Base-by-base conservation (phyloP, 75 land plant species). In the Sequoia sempervirens region DNA sequence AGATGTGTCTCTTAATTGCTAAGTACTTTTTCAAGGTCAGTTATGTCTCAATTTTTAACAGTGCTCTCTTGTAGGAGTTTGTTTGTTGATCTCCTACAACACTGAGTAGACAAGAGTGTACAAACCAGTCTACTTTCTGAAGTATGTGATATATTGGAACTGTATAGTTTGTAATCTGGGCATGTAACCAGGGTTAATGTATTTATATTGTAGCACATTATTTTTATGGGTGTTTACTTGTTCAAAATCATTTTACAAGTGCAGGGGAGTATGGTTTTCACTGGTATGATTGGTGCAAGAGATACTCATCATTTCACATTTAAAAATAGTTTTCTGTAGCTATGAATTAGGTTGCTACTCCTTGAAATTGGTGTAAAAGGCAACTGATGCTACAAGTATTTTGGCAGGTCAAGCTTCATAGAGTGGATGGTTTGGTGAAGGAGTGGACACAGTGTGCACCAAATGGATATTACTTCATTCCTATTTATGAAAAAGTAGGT, bases 401-500 rank as follows among this genome's bases (percentile, higher is more conserved):
- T 17, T 30, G 85, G 85, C 85, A 96, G 98, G 94, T 97, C 81
- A 95, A 97, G 85, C 96, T 97, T 79, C 94, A 86, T 50, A 97
- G 97, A 0, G 40, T 94, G 4, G 99, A 97, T 87, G 99, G 97
- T 1, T 86, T 97, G 86, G 93, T 97, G 8, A 97, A 97, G 85
- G 99, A 97, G 36, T 85, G 94, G 81, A 93, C 94, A 46, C 99
- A 97, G 30, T 95, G 99, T 88, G 99, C 99, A 84, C 99, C 99
- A 2, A 97, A 97, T 93, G 99, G 99, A 28, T 97, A 97, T 85
- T 97, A 97, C 83, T 97, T 95, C 84, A 93, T 97, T 68, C 99
- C 99, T 14, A 96, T 97, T 8, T 97, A 97, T 87, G 99, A 95
- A 84, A 93, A 93, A 96, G 98, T 96, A 87, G 43, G 36, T 61